These are phyloP conservation scores for Elaeagnus macrophylla DNA, from an alignment of 306 rosid genomes.

Conservation along the genomic window DNA sequence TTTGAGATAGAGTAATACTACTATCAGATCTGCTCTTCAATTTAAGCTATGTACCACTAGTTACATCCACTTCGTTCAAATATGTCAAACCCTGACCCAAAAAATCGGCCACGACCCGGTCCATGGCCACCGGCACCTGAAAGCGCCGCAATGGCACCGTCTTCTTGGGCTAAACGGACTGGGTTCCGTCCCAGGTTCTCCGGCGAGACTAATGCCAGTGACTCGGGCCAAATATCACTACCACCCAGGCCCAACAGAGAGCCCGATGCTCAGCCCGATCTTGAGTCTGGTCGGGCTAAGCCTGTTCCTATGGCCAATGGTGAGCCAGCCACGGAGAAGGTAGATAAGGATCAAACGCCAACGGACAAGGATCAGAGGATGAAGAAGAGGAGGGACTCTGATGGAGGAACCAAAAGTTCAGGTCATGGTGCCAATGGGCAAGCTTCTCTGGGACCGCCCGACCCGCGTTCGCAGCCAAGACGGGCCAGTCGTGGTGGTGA, in stretches of 20 bases:
- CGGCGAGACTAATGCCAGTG: constrained; percentile 66
- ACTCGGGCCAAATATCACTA: constrained; percentile 49
- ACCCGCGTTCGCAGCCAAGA: constrained; percentile 33
- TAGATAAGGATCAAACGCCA: constrained; percentile 19
- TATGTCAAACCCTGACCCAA: constrained; percentile 70
- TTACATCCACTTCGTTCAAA: neutral
- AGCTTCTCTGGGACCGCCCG: constrained; percentile 19
- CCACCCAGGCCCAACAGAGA: constrained; percentile 32
- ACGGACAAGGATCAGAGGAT: constrained; percentile 30
- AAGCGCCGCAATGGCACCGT: constrained; percentile 52
- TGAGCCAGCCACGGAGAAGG: constrained; percentile 15
- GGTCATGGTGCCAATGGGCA: constrained; percentile 37
- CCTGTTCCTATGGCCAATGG: constrained; percentile 25
- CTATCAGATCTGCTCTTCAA: constrained; percentile 38
- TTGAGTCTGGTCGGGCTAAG: constrained; percentile 51
- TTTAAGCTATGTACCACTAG: constrained; percentile 30
- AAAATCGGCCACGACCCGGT: constrained; percentile 58
- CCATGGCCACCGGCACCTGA: constrained; percentile 74
- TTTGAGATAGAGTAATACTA: too few species aligned
- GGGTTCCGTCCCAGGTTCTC: constrained; percentile 90
- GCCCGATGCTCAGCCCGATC: constrained; percentile 34
- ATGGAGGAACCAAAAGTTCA: constrained; percentile 44
- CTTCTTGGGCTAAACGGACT: constrained; percentile 92
- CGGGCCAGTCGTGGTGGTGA: constrained; percentile 50
- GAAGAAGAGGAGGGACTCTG: constrained; percentile 68